A percentile compares a stretch with the other conserved stretches of the same genome.
Conservation (phyloP, 2,329 filamentous ascomycete species). For the Tolypocladium pustulatum region DNA sequence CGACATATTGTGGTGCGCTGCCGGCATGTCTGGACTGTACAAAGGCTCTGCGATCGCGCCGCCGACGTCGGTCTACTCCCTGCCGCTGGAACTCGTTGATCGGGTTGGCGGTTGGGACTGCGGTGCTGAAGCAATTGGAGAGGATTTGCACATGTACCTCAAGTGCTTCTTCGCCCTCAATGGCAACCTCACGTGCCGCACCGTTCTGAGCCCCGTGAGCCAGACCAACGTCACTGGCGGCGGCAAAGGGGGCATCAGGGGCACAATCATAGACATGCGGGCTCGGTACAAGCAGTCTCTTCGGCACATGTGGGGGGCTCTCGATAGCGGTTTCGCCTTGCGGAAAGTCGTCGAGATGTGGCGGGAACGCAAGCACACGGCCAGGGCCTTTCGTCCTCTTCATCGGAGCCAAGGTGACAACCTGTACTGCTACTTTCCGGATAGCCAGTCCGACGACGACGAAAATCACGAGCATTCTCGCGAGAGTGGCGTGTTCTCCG, state of each 20-base stretch:
- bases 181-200: constrained; percentile 53
- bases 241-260: constrained; percentile 39
- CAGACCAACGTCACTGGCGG: constrained; percentile 61
- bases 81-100: constrained; percentile 56
- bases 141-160: constrained; percentile 69
- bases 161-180: constrained; percentile 69
- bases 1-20: constrained; percentile 62
- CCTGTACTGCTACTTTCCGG: constrained; percentile 36
- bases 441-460: constrained; percentile 27
- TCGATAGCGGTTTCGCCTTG: constrained; percentile 58
- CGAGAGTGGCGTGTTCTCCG: constrained; percentile 44
- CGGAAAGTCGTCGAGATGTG: constrained; percentile 47
- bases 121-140: constrained; percentile 60
- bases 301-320: constrained; percentile 66
- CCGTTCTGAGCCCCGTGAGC: constrained; percentile 58
- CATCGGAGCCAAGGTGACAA: constrained; percentile 36
- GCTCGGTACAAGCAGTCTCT: constrained; percentile 64
- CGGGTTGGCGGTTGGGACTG: constrained; percentile 64
- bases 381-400: constrained; percentile 43
- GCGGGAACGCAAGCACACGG: constrained; percentile 45
- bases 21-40: constrained; percentile 60
- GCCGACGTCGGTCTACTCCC: constrained; percentile 64
- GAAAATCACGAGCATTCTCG: constrained; percentile 27
- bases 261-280: constrained; percentile 44
- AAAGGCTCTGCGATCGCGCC: constrained; percentile 52